These are phyloP conservation scores for Geum urbanum DNA, from an alignment of 306 rosid genomes.

Conservation along the genomic window DNA sequence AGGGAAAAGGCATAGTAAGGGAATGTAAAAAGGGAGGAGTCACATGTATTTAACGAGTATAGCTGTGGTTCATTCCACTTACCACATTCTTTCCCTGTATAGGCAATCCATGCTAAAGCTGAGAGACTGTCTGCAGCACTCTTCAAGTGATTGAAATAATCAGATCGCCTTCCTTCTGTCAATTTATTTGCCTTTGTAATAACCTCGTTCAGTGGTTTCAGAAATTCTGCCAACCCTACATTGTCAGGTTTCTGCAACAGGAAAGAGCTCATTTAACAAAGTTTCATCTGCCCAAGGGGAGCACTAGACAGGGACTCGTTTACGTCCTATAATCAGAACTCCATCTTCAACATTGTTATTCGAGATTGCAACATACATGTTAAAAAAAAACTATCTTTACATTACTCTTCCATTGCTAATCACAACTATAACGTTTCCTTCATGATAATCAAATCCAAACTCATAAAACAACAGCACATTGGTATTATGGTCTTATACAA, in stretches of 20 bases:
- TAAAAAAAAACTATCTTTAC: neutral
- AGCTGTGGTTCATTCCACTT: slow-evolving; percentile 28
- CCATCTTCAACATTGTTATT: neutral
- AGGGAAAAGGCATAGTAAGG: slow-evolving; percentile 25
- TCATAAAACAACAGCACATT: neutral
- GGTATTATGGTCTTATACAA: neutral
- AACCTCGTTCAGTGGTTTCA: slow-evolving; percentile 76
- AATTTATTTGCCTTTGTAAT: slow-evolving; percentile 52
- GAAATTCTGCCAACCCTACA: slow-evolving; percentile 72
- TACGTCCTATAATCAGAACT: neutral
- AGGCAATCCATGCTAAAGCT: slow-evolving; percentile 94
- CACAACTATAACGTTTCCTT: neutral
- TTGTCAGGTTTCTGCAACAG: slow-evolving; percentile 72
- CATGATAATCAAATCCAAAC: neutral
- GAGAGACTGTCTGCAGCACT: slow-evolving; percentile 91
- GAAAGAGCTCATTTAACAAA: slow-evolving; percentile 13
- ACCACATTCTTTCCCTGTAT: slow-evolving; percentile 85
- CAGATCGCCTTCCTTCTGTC: slow-evolving; percentile 84
- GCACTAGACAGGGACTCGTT: neutral
- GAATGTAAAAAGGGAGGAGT: slow-evolving; percentile 6
- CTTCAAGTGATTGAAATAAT: slow-evolving; percentile 83
- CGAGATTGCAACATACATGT: neutral
- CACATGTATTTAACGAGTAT: slow-evolving; percentile 16
- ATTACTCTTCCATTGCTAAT: neutral
- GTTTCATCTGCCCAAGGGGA: neutral